Conservation (phyloP, 75 land plant species). For the Picea glauca region DNA sequence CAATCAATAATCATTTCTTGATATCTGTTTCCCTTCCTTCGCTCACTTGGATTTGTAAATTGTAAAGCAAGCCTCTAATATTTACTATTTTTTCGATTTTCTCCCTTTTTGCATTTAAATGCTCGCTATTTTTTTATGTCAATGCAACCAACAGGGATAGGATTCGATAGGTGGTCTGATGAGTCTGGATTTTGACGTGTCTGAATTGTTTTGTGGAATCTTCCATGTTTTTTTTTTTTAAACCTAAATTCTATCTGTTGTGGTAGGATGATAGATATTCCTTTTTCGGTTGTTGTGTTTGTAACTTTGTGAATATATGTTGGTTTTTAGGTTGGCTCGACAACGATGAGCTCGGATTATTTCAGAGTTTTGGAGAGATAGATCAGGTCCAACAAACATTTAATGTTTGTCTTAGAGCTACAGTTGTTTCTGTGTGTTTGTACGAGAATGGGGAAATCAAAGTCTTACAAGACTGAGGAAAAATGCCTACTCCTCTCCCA, state of each 20-base stretch:
- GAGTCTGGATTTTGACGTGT: background rate
- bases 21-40: background rate
- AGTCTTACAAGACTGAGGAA: no score
- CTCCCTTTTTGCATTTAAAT: background rate
- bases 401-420: no score
- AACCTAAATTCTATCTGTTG: background rate
- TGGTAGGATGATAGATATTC: background rate
- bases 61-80: background rate
- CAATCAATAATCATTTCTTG: background rate
- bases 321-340: no score
- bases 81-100: background rate
- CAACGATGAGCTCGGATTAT: no score
- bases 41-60: background rate
- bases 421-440: no score
- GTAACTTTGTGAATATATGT: background rate
- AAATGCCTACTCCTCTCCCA: no score
- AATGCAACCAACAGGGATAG: background rate
- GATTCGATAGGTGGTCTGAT: background rate
- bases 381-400: no score
- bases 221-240: background rate
- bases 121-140: no score
- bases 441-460: no score
- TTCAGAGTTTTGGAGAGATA: no score
- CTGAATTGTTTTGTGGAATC: background rate
- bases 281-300: background rate